These are phyloP conservation scores for Oidium heveae DNA, from an alignment of 2,329 filamentous ascomycete genomes.

Conservation along the genomic window DNA sequence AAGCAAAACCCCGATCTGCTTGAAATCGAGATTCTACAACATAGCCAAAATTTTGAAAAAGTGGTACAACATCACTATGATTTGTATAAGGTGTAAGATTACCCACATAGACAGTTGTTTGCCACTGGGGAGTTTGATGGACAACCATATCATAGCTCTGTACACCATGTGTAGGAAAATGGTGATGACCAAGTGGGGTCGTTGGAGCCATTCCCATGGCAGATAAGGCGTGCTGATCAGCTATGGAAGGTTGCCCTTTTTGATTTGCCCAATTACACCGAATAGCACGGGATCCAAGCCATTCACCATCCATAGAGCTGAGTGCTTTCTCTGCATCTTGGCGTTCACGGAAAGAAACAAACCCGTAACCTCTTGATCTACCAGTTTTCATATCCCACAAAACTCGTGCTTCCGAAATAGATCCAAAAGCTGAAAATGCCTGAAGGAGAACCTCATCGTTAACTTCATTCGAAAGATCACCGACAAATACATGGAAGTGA, in stretches of 20 bases:
- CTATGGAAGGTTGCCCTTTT: constrained; percentile 97
- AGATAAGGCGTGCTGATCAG: constrained; percentile 89
- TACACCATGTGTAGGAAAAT: constrained; percentile 89
- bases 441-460: constrained; percentile 87
- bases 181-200: constrained; percentile 86
- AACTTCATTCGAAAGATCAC: constrained; percentile 92
- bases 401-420: constrained; percentile 87
- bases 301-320: constrained; percentile 96
- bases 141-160: constrained; percentile 97
- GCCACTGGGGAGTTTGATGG: constrained; percentile 85
- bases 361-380: constrained; percentile 87
- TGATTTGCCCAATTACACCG: constrained; percentile 99
- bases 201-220: constrained; percentile 97
- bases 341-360: constrained; percentile 90
- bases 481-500: constrained; percentile 98
- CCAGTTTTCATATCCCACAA: constrained; percentile 99
- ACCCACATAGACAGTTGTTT: constrained; percentile 94
- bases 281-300: constrained; percentile 92
- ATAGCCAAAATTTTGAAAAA: constrained; percentile 97
- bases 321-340: constrained; percentile 85
- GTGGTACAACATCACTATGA: constrained; percentile 82
- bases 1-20: constrained; percentile 89
- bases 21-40: constrained; percentile 96
- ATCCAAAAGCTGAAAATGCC: constrained; percentile 88
- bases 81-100: constrained; percentile 96